Percentiles rank a stretch among this genome's conserved stretches.
These are phyloP conservation scores for Pestalotiopsis fici DNA, from an alignment of 2,329 filamentous ascomycete species.

Conservation along the genomic window DNA sequence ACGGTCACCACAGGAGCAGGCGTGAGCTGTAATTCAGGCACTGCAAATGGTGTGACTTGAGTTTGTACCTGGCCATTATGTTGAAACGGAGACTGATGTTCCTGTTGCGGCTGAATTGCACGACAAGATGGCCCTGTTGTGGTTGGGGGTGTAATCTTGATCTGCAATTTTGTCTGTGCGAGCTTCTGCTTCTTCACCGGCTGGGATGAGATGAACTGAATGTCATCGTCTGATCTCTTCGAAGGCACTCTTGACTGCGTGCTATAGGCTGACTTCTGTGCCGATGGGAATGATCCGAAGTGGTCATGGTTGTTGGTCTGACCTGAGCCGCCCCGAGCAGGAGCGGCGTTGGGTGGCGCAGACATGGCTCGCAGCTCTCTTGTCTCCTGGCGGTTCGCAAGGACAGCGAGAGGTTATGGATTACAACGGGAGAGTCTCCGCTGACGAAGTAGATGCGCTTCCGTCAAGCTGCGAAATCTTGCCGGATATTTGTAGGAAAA, in stretches of 20 bases:
- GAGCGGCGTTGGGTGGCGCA: not conserved
- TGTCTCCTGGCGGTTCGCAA: not conserved
- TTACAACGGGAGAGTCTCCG: not conserved
- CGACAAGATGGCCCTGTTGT: not conserved
- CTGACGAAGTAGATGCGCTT: not conserved
- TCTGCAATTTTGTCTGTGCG: slow-evolving; percentile 15
- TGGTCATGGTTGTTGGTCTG: not conserved
- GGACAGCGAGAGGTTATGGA: not conserved
- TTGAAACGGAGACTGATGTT: not conserved
- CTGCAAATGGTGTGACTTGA: not conserved
- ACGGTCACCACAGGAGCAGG: not conserved
- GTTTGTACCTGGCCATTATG: not conserved
- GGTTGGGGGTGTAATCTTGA: not conserved
- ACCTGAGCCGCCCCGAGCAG: not conserved
- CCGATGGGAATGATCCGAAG: not conserved
- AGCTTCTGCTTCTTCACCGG: slow-evolving; percentile 40
- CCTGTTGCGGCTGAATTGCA: not conserved
- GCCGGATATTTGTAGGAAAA: slow-evolving; percentile 3
- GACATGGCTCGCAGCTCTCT: not conserved
- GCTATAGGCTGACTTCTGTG: not conserved
- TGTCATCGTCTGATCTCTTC: slow-evolving; percentile 39
- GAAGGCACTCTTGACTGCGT: slow-evolving; percentile 13
- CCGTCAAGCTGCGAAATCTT: not conserved
- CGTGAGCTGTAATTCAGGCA: not conserved
- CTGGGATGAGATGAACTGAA: slow-evolving; percentile 44